Conservation (phyloP, 192 early-diverging fungal genomes). For the Coemansia sp. region DNA sequence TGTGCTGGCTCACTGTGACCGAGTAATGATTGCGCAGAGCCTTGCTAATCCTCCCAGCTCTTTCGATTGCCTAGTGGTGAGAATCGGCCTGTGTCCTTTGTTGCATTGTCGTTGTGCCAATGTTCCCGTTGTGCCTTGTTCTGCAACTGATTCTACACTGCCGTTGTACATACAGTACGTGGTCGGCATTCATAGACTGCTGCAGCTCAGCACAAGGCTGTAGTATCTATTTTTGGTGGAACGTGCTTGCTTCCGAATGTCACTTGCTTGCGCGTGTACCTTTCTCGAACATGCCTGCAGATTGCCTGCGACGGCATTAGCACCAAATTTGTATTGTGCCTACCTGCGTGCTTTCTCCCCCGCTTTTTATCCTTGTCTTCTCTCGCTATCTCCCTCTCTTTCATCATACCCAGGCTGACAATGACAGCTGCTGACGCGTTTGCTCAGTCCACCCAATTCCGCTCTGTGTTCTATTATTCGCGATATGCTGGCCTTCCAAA, state of each 20-base stretch:
- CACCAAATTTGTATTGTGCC: neutral
- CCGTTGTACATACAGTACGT: neutral
- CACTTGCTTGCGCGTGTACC: neutral
- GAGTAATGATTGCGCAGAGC: neutral
- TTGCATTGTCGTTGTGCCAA: neutral
- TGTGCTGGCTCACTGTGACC: neutral
- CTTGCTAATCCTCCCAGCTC: neutral
- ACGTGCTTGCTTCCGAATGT: neutral
- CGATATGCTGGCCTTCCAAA: neutral
- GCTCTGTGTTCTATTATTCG: neutral
- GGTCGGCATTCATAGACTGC: neutral
- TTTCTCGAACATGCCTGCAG: neutral
- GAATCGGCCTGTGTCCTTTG: neutral
- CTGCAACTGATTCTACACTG: slow-evolving; percentile 5
- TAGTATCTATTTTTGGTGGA: neutral
- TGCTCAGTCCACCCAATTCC: neutral
- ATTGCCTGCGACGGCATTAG: neutral
- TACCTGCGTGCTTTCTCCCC: neutral
- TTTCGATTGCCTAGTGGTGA: neutral
- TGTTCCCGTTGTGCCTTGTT: neutral
- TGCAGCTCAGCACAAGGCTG: neutral
- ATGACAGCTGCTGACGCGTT: neutral
- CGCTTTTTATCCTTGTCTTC: neutral
- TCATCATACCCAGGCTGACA: neutral
- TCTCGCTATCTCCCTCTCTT: neutral